Percentiles rank a stretch among this genome's conserved stretches.
These are phyloP conservation scores for Corynespora cassiicola DNA, from an alignment of 2,329 filamentous ascomycete species.

Conservation along the genomic window DNA sequence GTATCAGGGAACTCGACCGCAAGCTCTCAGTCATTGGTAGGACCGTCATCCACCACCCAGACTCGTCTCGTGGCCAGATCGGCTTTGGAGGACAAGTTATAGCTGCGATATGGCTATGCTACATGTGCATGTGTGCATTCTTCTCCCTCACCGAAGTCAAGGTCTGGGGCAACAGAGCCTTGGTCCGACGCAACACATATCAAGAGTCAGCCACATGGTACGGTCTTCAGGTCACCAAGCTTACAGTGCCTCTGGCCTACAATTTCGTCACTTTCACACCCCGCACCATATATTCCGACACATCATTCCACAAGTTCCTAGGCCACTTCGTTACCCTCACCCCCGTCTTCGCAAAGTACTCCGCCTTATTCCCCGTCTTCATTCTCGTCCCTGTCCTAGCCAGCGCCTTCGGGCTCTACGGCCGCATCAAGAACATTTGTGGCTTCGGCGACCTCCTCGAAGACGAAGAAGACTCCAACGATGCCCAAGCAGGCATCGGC, in stretches of 20 bases:
- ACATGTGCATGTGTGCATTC: slow-evolving; percentile 93
- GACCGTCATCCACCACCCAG: slow-evolving; percentile 77
- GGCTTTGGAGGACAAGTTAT: slow-evolving; percentile 87
- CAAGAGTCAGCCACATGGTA: slow-evolving; percentile 97
- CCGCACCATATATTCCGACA: slow-evolving; percentile 72
- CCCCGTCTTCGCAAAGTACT: slow-evolving; percentile 81
- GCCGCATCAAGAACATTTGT: slow-evolving; percentile 75
- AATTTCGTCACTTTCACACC: slow-evolving; percentile 95
- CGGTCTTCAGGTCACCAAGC: slow-evolving; percentile 85
- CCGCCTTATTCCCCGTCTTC: slow-evolving; percentile 86
- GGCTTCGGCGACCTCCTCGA: slow-evolving; percentile 83
- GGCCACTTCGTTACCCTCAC: slow-evolving; percentile 85
- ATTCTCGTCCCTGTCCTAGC: slow-evolving; percentile 85
- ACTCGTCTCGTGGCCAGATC: slow-evolving; percentile 74
- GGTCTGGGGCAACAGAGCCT: slow-evolving; percentile 93
- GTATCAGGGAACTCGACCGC: slow-evolving; percentile 82
- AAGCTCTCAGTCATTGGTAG: slow-evolving; percentile 74
- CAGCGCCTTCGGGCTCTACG: slow-evolving; percentile 88
- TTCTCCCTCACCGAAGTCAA: slow-evolving; percentile 90
- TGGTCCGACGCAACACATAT: slow-evolving; percentile 90
- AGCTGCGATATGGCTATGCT: slow-evolving; percentile 86
- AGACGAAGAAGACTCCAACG: slow-evolving; percentile 71
- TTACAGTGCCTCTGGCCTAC: slow-evolving; percentile 91
- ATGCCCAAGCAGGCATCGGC: slow-evolving; percentile 73
- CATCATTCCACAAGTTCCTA: slow-evolving; percentile 86